Percentiles rank a stretch among this genome's conserved stretches.
Evolutionary conservation across 306 rosid genomes (phyloP).

Genomic region (Comarum palustre): DNA sequence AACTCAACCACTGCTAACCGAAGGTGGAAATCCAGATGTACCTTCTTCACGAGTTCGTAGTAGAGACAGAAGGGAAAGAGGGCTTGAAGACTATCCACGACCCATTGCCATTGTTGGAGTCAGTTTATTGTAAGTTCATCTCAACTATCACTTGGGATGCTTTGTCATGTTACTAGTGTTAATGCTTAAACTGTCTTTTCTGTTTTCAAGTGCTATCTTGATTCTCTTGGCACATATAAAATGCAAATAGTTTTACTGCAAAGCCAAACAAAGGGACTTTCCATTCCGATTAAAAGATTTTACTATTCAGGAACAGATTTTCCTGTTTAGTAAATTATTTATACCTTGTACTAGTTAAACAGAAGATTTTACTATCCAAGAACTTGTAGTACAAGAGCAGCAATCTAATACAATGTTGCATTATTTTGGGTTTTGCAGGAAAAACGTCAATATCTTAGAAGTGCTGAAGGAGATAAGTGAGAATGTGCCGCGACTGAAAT

Average conservation of each 20-base stretch:
- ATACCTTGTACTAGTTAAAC: not conserved
- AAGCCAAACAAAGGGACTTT: not conserved
- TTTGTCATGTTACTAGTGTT: not conserved
- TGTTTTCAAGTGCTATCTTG: not conserved
- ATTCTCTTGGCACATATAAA: not conserved
- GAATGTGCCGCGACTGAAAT: constrained; percentile 50
- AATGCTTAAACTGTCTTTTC: not conserved
- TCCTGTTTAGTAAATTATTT: not conserved
- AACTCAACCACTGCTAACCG: constrained; percentile 29
- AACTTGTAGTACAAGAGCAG: not conserved
- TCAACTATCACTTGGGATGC: constrained; percentile 7
- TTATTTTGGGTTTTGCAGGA: constrained; percentile 48
- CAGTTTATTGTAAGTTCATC: constrained; percentile 79
- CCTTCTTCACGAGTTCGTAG: constrained; percentile 13
- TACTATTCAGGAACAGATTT: not conserved
- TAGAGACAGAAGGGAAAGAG: constrained; percentile 44
- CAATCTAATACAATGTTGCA: not conserved
- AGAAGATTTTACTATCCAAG: not conserved
- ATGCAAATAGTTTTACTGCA: too few species aligned
- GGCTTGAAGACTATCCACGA: constrained; percentile 74
- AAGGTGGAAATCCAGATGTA: constrained; percentile 28
- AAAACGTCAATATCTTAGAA: constrained; percentile 55
- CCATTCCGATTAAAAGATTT: not conserved
- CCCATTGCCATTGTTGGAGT: constrained; percentile 82
- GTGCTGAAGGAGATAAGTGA: constrained; percentile 84